Percentiles rank a stretch among this genome's conserved stretches.
phyloP scores from a whole-genome alignment of 345 rosid genomes.

The Draba incana region DNA sequence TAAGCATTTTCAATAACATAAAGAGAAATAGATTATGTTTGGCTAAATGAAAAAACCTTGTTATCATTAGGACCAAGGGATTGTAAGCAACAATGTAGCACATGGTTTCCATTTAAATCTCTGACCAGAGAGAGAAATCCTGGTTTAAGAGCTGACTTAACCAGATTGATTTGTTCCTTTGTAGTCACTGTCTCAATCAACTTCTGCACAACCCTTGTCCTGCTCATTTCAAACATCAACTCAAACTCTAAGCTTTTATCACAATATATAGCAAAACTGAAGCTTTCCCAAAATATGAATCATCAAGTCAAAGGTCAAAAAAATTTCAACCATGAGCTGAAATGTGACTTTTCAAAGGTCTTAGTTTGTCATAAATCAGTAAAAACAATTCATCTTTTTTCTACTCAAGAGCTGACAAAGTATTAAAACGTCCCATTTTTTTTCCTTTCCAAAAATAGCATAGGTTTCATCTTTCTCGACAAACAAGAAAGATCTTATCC shows the following conservation, averaged over 20 bases:
- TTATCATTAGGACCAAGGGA: slow-evolving; percentile 62
- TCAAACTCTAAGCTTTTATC: slow-evolving; percentile 30
- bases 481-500: slow-evolving; percentile 27
- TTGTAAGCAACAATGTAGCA: slow-evolving; percentile 66
- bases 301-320: slow-evolving; percentile 7
- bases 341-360: not conserved
- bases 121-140: slow-evolving; percentile 61
- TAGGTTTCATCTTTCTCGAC: slow-evolving; percentile 24
- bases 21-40: slow-evolving; percentile 3
- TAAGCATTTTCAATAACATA: not conserved
- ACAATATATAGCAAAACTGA: slow-evolving; percentile 11
- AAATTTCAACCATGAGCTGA: slow-evolving; percentile 5
- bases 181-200: slow-evolving; percentile 70
- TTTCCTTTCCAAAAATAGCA: slow-evolving; percentile 20
- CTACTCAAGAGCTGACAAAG: slow-evolving; percentile 10
- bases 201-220: slow-evolving; percentile 77
- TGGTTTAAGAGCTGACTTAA: slow-evolving; percentile 57
- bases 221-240: slow-evolving; percentile 32
- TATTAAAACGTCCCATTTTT: slow-evolving; percentile 1
- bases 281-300: slow-evolving; percentile 20
- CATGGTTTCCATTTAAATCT: slow-evolving; percentile 80
- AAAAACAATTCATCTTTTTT: slow-evolving; percentile 18
- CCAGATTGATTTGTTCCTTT: slow-evolving; percentile 55
- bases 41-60: slow-evolving; percentile 42
- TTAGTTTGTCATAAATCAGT: slow-evolving; percentile 20